These are phyloP conservation scores for Monilinia fructicola DNA, from an alignment of 2,329 filamentous ascomycete genomes.

Conservation along the genomic window DNA sequence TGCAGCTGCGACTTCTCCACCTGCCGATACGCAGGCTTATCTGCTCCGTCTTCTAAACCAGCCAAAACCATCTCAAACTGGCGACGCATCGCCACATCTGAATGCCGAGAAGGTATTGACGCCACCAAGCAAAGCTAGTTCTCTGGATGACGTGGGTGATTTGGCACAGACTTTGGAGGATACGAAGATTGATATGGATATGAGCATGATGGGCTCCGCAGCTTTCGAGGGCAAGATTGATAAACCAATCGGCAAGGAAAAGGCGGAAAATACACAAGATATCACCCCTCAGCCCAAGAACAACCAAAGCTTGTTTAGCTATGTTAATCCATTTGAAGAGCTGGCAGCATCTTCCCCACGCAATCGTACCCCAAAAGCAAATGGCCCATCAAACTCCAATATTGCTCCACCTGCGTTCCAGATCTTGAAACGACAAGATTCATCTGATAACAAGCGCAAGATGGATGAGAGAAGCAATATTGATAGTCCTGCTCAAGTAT, in stretches of 20 bases:
- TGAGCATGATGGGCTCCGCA: constrained; percentile 39
- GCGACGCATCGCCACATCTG: constrained; percentile 37
- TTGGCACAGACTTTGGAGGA: constrained; percentile 48
- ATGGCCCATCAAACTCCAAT: constrained; percentile 42
- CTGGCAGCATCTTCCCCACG: constrained; percentile 65
- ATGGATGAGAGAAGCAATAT: constrained; percentile 33
- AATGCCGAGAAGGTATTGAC: constrained; percentile 39
- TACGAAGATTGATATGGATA: constrained; percentile 42
- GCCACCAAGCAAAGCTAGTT: constrained; percentile 45
- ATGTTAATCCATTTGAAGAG: constrained; percentile 71
- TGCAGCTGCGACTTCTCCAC: constrained; percentile 52
- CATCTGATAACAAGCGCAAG: constrained; percentile 38
- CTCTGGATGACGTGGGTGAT: constrained; percentile 39
- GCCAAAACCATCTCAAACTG: constrained; percentile 64
- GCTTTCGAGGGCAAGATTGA: constrained; percentile 28
- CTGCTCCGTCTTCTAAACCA: constrained; percentile 83
- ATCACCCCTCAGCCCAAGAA: constrained; percentile 27
- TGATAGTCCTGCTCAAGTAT: constrained; percentile 34
- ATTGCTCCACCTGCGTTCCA: constrained; percentile 36
- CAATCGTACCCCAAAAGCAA: constrained; percentile 53
- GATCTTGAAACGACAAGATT: constrained; percentile 40
- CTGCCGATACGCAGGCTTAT: constrained; percentile 76
- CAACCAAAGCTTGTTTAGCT: constrained; percentile 55
- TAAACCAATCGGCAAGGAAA: constrained; percentile 33
- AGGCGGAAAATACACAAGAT: constrained; percentile 29